Evolutionary conservation across 495 filamentous ascomycete species (phyloP).

Genomic region (Podospora sp.): DNA sequence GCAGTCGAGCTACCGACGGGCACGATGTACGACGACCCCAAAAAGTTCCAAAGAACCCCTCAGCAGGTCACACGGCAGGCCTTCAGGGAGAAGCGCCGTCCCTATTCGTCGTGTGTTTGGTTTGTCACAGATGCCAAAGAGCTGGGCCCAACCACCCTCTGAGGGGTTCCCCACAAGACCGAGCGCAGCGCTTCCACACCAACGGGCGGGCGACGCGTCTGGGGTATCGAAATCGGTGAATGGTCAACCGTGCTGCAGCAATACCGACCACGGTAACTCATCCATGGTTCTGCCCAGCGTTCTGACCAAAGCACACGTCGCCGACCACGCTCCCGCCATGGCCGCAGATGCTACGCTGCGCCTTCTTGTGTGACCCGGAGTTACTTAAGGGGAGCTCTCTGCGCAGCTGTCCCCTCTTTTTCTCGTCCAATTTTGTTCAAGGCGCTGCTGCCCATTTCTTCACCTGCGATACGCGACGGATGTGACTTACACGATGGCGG

Average conservation of each 20-base stretch:
- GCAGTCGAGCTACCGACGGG: neutral
- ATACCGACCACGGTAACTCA: conserved; percentile 4
- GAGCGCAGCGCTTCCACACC: neutral
- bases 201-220: conserved; percentile 2
- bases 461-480: neutral
- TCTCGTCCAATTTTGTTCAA: neutral
- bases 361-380: neutral
- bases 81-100: neutral
- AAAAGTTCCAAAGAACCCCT: neutral
- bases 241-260: neutral
- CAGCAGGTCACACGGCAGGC: conserved; percentile 4
- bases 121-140: conserved; percentile 4
- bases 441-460: neutral
- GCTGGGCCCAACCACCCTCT: neutral
- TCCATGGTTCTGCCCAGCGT: neutral
- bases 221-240: neutral
- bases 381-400: neutral
- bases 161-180: conserved; percentile 1
- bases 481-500: conserved; percentile 12
- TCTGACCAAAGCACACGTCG: neutral
- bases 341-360: neutral
- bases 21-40: neutral
- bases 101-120: neutral
- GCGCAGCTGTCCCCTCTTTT: neutral
- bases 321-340: neutral